A percentile compares a stretch with the other conserved stretches of the same genome.
Conservation (phyloP, 805 yeast species). For the Ogataea ramenticola region DNA sequence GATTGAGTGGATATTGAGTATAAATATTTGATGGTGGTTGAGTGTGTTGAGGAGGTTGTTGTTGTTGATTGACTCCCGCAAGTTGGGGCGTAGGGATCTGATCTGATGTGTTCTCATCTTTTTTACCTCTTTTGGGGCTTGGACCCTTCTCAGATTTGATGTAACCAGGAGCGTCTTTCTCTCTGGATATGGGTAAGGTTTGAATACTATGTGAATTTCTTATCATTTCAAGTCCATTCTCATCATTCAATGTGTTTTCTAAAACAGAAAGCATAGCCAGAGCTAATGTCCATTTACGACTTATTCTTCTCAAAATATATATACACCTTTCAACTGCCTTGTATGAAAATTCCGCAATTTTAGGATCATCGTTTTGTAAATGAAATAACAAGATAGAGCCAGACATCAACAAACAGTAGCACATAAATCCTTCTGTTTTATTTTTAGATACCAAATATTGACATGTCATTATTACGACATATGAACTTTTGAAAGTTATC, state of each 20-base stretch:
- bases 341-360: conserved; percentile 17
- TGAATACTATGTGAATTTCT: background rate
- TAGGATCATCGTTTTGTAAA: conserved; percentile 26
- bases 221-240: conserved; percentile 15
- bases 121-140: too few relatives aligned
- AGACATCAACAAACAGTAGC: conserved; percentile 55
- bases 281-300: conserved; percentile 49
- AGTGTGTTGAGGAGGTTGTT: too few relatives aligned
- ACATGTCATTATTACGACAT: conserved; percentile 60
- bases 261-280: conserved; percentile 44
- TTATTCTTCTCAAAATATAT: conserved; percentile 28
- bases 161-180: background rate
- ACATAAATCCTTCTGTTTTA: conserved; percentile 9
- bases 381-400: conserved; percentile 68
- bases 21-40: too few relatives aligned
- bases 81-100: too few relatives aligned
- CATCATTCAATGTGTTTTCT: conserved; percentile 31
- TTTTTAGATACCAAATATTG: conserved; percentile 53
- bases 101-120: too few relatives aligned
- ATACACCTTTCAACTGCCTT: conserved; percentile 16
- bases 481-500: conserved; percentile 74
- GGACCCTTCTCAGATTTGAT: background rate
- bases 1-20: too few relatives aligned
- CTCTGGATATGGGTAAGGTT: background rate
- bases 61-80: too few relatives aligned